Percentiles rank a stretch among this genome's conserved stretches.
Evolutionary conservation across 768 basidiomycete species (phyloP).

Genomic region (Scleroderma citrinum): DNA sequence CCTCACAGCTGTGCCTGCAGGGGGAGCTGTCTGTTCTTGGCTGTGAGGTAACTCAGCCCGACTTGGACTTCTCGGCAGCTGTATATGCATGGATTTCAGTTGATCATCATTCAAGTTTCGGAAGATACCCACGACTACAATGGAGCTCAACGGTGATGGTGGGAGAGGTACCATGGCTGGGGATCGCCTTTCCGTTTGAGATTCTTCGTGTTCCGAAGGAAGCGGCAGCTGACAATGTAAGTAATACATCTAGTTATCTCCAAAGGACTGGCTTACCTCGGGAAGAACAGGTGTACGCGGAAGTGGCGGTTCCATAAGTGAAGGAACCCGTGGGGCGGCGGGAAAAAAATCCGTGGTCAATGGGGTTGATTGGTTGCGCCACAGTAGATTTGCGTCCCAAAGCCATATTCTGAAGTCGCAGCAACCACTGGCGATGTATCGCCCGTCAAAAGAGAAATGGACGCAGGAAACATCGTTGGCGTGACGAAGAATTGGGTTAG

Average conservation of each 20-base stretch:
- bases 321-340: constrained; percentile 6
- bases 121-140: constrained; percentile 13
- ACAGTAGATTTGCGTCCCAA: constrained; percentile 21
- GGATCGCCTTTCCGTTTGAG: background rate
- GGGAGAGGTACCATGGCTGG: constrained; percentile 19
- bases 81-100: background rate
- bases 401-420: constrained; percentile 26
- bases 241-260: background rate
- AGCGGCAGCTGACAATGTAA: background rate
- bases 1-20: background rate
- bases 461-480: constrained; percentile 27
- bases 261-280: constrained; percentile 5
- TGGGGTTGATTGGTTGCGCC: constrained; percentile 4
- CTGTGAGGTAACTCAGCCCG: background rate
- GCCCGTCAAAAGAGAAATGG: constrained; percentile 27
- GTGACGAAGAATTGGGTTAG: constrained; percentile 18
- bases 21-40: background rate
- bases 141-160: constrained; percentile 15
- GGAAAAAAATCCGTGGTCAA: constrained; percentile 5
- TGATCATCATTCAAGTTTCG: background rate
- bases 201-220: background rate
- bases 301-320: constrained; percentile 2
- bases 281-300: background rate
- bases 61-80: constrained; percentile 13
- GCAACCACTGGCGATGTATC: constrained; percentile 21